Conservation (phyloP, 495 filamentous ascomycete genomes). For the Podospora sp. region DNA sequence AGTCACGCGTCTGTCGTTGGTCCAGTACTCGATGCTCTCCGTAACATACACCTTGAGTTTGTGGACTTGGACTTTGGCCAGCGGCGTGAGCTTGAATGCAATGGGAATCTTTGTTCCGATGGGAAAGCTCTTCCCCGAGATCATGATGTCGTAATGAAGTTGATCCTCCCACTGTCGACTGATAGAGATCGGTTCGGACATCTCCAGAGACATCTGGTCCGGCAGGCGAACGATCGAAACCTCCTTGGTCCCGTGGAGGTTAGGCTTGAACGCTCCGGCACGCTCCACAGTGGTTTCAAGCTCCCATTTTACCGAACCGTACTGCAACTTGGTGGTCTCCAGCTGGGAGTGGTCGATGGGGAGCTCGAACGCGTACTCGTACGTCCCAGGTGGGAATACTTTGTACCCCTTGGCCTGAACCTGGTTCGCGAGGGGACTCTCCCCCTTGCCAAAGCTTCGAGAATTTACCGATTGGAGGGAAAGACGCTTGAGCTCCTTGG, state of each 20-base stretch:
- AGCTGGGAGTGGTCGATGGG: constrained; percentile 90
- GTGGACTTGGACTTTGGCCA: constrained; percentile 96
- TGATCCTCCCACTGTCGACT: constrained; percentile 98
- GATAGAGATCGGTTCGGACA: constrained; percentile 95
- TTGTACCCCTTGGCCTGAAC: constrained; percentile 87
- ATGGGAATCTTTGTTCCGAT: constrained; percentile 92
- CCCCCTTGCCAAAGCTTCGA: constrained; percentile 83
- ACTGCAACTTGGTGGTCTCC: constrained; percentile 87
- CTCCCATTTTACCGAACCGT: constrained; percentile 87
- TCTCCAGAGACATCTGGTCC: constrained; percentile 88
- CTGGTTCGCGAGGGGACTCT: constrained; percentile 60
- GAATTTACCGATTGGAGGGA: constrained; percentile 81
- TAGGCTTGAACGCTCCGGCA: constrained; percentile 88
- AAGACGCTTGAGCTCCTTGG: constrained; percentile 60
- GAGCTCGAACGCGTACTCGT: constrained; percentile 93
- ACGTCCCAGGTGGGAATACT: constrained; percentile 85
- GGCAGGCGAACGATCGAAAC: constrained; percentile 86
- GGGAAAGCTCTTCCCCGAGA: constrained; percentile 97
- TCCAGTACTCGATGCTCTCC: constrained; percentile 93
- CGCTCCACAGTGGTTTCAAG: constrained; percentile 87
- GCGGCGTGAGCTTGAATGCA: constrained; percentile 93
- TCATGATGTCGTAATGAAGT: constrained; percentile 97
- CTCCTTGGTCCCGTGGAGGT: constrained; percentile 82
- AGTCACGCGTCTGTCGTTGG: constrained; percentile 82
- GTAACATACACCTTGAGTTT: constrained; percentile 94